These are phyloP conservation scores for Lolium perenne DNA, from an alignment of 176 grass and related monocot species.

Conservation along the genomic window DNA sequence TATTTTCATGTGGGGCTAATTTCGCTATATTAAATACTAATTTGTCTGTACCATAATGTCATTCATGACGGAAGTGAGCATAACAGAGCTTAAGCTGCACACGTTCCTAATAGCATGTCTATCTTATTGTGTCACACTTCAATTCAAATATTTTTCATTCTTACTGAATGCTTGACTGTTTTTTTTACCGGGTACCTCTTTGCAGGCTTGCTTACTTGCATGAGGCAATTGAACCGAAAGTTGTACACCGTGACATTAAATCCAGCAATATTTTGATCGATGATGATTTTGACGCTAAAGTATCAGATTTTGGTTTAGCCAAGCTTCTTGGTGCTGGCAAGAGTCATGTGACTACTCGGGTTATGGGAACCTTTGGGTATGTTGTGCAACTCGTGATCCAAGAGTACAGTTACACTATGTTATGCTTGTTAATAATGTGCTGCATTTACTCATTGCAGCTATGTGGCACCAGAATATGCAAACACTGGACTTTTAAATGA, in stretches of 20 bases:
- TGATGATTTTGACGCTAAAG: conserved; percentile 81
- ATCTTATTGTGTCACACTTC: conserved; percentile 23
- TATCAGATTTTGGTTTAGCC: conserved; percentile 92
- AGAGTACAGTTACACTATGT: conserved; percentile 14
- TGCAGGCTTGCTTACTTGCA: conserved; percentile 86
- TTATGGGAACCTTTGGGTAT: conserved; percentile 96
- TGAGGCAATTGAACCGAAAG: conserved; percentile 90
- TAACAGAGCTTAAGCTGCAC: conserved; percentile 27
- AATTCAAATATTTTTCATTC: not conserved
- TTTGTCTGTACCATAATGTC: conserved; percentile 18
- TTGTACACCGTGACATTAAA: conserved; percentile 91
- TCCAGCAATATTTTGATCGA: conserved; percentile 93
- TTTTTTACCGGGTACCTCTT: conserved; percentile 23
- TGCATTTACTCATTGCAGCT: conserved; percentile 55
- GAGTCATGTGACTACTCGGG: conserved; percentile 88
- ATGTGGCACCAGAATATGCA: conserved; percentile 89
- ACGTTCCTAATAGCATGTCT: conserved; percentile 2
- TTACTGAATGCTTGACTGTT: conserved; percentile 27
- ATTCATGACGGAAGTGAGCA: not conserved
- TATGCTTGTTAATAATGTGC: conserved; percentile 32
- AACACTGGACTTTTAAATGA: conserved; percentile 88
- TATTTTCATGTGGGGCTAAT: conserved; percentile 7
- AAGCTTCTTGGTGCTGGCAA: conserved; percentile 88
- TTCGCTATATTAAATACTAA: conserved; percentile 31
- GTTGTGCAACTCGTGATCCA: conserved; percentile 28